Conservation (phyloP, 2,329 filamentous ascomycete genomes). For the Fusarium domesticum region DNA sequence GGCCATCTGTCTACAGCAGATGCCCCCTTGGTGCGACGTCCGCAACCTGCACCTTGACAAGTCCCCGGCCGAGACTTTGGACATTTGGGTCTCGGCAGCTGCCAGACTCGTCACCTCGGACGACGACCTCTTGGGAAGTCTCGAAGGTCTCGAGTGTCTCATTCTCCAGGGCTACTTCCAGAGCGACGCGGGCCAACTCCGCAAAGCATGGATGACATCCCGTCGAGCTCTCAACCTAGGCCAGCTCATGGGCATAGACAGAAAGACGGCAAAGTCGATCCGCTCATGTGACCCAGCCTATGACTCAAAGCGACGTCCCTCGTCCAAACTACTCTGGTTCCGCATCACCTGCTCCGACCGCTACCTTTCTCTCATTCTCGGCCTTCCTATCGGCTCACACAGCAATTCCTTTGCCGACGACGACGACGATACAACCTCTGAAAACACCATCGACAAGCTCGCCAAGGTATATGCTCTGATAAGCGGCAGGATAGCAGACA, state of each 20-base stretch:
- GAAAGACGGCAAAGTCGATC: slow-evolving; percentile 32
- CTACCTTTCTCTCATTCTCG: slow-evolving; percentile 50
- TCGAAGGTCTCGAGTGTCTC: slow-evolving; percentile 54
- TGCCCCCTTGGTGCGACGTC: slow-evolving; percentile 35
- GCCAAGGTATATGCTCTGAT: slow-evolving; percentile 44
- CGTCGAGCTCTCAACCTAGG: slow-evolving; percentile 50
- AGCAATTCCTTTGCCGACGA: slow-evolving; percentile 39
- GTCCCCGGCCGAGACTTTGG: slow-evolving; percentile 19
- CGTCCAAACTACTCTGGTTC: slow-evolving; percentile 42
- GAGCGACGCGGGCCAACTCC: slow-evolving; percentile 51
- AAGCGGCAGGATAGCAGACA: slow-evolving; percentile 45
- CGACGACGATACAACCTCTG: slow-evolving; percentile 27
- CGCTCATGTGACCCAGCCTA: slow-evolving; percentile 38
- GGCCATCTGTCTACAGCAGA: slow-evolving; percentile 45
- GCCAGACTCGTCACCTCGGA: slow-evolving; percentile 45
- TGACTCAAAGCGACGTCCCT: slow-evolving; percentile 30
- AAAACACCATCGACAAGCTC: slow-evolving; percentile 42
- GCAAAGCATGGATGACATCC: slow-evolving; percentile 51
- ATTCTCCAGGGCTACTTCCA: slow-evolving; percentile 48
- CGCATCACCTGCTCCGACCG: slow-evolving; percentile 49
- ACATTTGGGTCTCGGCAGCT: slow-evolving; percentile 33
- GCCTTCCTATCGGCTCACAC: slow-evolving; percentile 43
- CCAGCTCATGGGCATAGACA: slow-evolving; percentile 49
- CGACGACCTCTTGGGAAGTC: slow-evolving; percentile 49
- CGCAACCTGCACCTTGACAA: slow-evolving; percentile 25